A percentile compares a stretch with the other conserved stretches of the same genome.
phyloP scores from a whole-genome alignment of 23 red algal genomes.

The Gracilaria gracilis region DNA sequence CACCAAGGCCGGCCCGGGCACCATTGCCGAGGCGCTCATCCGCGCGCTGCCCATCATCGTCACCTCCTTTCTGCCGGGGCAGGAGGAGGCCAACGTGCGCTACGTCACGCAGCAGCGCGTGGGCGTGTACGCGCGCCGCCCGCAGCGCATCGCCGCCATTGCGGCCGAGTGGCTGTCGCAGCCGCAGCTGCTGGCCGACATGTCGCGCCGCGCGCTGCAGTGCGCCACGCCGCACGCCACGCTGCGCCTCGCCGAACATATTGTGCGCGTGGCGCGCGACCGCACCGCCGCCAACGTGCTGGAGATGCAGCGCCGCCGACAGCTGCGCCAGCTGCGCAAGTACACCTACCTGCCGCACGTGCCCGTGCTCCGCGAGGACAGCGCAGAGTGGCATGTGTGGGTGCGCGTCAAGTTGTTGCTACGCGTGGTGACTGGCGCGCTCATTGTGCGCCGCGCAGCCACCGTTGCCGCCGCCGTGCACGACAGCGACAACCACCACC shows the following conservation, averaged over 20 bases:
- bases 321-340: no score
- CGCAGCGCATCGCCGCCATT: constrained; percentile 65
- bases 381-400: constrained; percentile 35
- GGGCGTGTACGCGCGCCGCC: constrained; percentile 67
- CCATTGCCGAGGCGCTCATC: constrained; percentile 89
- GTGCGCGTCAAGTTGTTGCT: constrained; percentile 44
- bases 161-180: constrained; percentile 76
- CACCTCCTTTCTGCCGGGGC: constrained; percentile 82
- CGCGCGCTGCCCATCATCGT: constrained; percentile 85
- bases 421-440: constrained; percentile 20
- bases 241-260: constrained; percentile 51
- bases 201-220: constrained; percentile 16
- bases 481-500: no score
- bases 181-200: constrained; percentile 47
- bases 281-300: constrained; percentile 33
- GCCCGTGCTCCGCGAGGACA: constrained; percentile 5
- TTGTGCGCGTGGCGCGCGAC: constrained; percentile 36
- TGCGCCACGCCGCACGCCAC: constrained; percentile 56
- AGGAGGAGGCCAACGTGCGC: constrained; percentile 83
- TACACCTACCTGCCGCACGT: constrained; percentile 19
- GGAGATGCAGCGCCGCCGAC: constrained; percentile 15
- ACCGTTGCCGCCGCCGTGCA: no score
- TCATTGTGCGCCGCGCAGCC: neutral
- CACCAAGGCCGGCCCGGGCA: constrained; percentile 90
- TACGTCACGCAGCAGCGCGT: constrained; percentile 74